Evolutionary conservation across 2,329 filamentous ascomycete genomes (phyloP), one percentile per base, ranked within the genome.

Genomic region (Trichoderma pleuroti): DNA sequence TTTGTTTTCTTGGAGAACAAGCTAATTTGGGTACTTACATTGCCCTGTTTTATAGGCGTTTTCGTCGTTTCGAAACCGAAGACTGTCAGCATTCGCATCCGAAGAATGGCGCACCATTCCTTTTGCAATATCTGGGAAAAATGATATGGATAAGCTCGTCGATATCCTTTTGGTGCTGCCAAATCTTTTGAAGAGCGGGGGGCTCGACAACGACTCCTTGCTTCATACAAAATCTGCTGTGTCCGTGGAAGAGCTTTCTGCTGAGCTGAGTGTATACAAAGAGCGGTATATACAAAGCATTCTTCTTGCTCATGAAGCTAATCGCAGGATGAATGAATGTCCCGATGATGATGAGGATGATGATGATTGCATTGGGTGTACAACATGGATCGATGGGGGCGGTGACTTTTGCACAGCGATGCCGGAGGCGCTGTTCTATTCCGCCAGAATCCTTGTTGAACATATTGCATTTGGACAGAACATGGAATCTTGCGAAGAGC

Each of bases 41-140:
- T n/a, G 9, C 32, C 18, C 3, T 57, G 28, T 57, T 18, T 28
- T 3, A 21, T 34, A 68, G 65, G 54, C 34, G 5, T 68, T 52
- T 8, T 60, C 34, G 2, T 68, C 54, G 1, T 68, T 68, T 46
- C 36, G 39, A 26, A 61, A 28, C 21, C 26, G 54, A 46, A 60
- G n/a, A 60, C 6, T 39, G 5, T 68, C 54, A 18, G 49, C 18
- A 46, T 60, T 68, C 6, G 54, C 54, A 46, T 60, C 54, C 12
- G 10, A 68, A 18, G 54, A 60, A 36, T 68, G 65, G 65, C 65
- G 42, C 18, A 68, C 65, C 14, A 28, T 68, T 10, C 65, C 54
- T 5, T 68, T 68, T 61, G 36, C 57, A 9, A 7, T 60, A 9
- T 68, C 54, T 10, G 54, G 65, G 10, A 60, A 68, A 52, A 49